These are phyloP conservation scores for Lanmaoa pseudosensibilis DNA, from an alignment of 768 basidiomycete genomes.

Conservation along the genomic window DNA sequence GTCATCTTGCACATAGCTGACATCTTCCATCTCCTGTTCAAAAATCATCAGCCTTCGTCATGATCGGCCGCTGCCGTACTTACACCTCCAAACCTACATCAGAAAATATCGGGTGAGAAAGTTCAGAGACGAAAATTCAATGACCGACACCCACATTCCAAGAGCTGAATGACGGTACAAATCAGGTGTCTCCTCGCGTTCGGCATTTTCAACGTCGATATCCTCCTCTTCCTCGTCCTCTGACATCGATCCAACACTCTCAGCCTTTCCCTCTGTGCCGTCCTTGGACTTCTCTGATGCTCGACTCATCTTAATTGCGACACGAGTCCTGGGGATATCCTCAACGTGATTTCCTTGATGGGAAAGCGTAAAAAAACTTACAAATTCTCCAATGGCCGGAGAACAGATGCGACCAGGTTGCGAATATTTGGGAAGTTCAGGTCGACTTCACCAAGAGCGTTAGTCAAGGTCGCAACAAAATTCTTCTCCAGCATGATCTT, in stretches of 20 bases:
- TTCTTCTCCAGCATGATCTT: conserved; percentile 99
- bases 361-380: conserved; percentile 41
- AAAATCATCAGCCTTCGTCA: conserved; percentile 18
- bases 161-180: conserved; percentile 95
- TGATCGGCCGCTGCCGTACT: conserved; percentile 33
- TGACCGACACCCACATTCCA: conserved; percentile 66
- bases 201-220: conserved; percentile 53
- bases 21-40: conserved; percentile 81
- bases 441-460: conserved; percentile 87
- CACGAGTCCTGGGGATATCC: conserved; percentile 65
- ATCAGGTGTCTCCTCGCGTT: conserved; percentile 84
- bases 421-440: conserved; percentile 93
- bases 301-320: conserved; percentile 98
- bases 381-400: conserved; percentile 89
- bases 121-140: not conserved
- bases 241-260: conserved; percentile 43
- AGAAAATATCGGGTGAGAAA: conserved; percentile 10
- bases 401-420: conserved; percentile 78
- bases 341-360: not conserved
- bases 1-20: conserved; percentile 63
- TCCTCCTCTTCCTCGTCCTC: conserved; percentile 55
- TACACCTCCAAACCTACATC: conserved; percentile 71
- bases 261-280: conserved; percentile 43
- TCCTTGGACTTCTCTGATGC: conserved; percentile 68
- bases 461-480: conserved; percentile 86